A percentile compares a stretch with the other conserved stretches of the same genome.
Conservation (phyloP, 2,329 filamentous ascomycete genomes). For the Scedosporium minutisporum region DNA sequence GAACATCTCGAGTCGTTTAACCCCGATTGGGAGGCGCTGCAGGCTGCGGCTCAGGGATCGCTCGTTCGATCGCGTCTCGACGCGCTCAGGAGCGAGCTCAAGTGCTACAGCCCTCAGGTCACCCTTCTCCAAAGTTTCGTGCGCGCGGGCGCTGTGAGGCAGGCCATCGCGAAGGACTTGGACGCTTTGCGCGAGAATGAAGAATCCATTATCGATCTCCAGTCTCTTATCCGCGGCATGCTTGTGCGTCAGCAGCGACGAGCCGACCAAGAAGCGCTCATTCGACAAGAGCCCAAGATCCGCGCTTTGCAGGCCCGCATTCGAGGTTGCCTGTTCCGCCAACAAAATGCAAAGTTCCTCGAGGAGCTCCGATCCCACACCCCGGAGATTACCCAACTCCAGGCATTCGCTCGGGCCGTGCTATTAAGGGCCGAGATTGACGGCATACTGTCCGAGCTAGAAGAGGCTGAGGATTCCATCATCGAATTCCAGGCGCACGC, state of each 20-base stretch:
- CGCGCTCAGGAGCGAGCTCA: constrained; percentile 37
- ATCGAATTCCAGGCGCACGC: constrained; percentile 65
- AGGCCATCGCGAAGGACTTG: constrained; percentile 37
- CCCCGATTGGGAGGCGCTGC: constrained; percentile 37
- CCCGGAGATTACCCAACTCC: constrained; percentile 57
- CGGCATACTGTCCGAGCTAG: constrained; percentile 63
- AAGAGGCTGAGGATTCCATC: constrained; percentile 72
- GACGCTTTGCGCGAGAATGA: constrained; percentile 37
- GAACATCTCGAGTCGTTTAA: constrained; percentile 40
- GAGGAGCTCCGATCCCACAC: constrained; percentile 61
- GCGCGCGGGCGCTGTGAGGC: constrained; percentile 45
- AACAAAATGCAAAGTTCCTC: constrained; percentile 52
- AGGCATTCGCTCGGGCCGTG: constrained; percentile 70
- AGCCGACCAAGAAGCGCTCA: constrained; percentile 43
- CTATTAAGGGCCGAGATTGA: constrained; percentile 66
- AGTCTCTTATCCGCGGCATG: constrained; percentile 53
- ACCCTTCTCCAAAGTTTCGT: constrained; percentile 40
- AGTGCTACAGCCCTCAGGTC: constrained; percentile 31
- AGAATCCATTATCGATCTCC: constrained; percentile 38
- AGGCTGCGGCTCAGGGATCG: constrained; percentile 35
- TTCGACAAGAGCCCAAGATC: constrained; percentile 46
- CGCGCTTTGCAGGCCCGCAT: constrained; percentile 56
- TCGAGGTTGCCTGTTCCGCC: constrained; percentile 56
- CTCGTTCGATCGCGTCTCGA: constrained; percentile 34
- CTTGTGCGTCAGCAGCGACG: constrained; percentile 42